Evolutionary conservation across 441 rosid genomes (phyloP), one percentile per base, ranked within the genome.

Genomic region (Jatropha podagrica): DNA sequence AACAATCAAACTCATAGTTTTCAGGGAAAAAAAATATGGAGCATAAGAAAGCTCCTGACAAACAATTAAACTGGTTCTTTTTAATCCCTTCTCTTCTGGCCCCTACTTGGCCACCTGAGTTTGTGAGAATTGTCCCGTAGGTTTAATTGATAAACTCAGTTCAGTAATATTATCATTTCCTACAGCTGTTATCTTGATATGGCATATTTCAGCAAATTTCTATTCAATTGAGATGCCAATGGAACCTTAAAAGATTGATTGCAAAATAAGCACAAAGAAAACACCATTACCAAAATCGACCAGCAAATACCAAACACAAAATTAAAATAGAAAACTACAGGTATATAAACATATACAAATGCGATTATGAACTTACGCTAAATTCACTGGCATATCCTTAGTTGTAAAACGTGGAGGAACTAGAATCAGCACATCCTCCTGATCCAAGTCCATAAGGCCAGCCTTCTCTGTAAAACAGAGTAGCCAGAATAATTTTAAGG

Each of bases 331-430:
- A 52, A 62, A 54, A 48, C 7, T 5, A 59, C n/a, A 65, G 32
- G 41, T 3, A 13, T 3, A 32, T 12, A 60, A 69, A 46, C 27
- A 73, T 26, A 23, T 12, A 46, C 27, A 63, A 44, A 26, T 44
- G 46, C 20, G 8, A 20, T 20, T 52, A 38, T 66, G 66, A 69
- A 20, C 61, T 55, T 85, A 96, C 99, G 82, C 97, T 81, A 94
- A 65, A 80, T 87, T 87, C 69, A 87, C 90, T 8, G 98, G 97
- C 49, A 81, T 56, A 83, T 96, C 98, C 87, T 94, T 91, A 40
- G 86, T 86, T 51, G 99, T 83, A 80, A 96, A 96, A 77, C 88
- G 81, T 40, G 93, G 93, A 48, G 99, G 98, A 81, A 91, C 80
- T 60, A 96, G 73, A 83, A 91, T 88, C 96, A 94, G 88, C 69